phyloP scores from a whole-genome alignment of 768 basidiomycete species.

The Suillus bovinus region DNA sequence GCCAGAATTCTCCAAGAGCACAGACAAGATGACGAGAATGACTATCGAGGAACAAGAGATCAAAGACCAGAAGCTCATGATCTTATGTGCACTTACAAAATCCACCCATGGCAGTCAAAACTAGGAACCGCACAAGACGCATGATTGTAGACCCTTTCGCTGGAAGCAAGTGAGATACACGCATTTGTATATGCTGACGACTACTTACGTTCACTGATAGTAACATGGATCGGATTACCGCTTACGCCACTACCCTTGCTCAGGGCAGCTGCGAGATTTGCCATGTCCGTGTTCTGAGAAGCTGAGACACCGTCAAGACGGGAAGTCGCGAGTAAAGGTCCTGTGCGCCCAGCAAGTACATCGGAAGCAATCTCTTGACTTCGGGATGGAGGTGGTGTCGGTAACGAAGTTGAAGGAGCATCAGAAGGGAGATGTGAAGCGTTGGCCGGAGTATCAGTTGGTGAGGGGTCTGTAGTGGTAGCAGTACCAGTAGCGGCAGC shows the following conservation, averaged over 20 bases:
- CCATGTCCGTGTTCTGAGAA: constrained; percentile 32
- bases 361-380: constrained; percentile 46
- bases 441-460: constrained; percentile 5
- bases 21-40: constrained; percentile 81
- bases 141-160: constrained; percentile 71
- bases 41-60: constrained; percentile 40
- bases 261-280: constrained; percentile 43
- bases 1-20: constrained; percentile 91
- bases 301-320: constrained; percentile 7
- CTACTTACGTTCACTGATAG: constrained; percentile 76
- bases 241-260: constrained; percentile 44
- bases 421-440: constrained; percentile 15
- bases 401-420: constrained; percentile 15
- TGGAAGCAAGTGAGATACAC: constrained; percentile 25
- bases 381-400: constrained; percentile 30
- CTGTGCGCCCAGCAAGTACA: constrained; percentile 34
- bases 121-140: constrained; percentile 61
- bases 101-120: constrained; percentile 52
- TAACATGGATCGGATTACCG: constrained; percentile 72
- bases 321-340: constrained; percentile 3
- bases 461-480: constrained; percentile 15
- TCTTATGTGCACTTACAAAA: constrained; percentile 55
- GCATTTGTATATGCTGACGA: constrained; percentile 2
- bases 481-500: constrained; percentile 30
- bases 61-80: background rate